Base-by-base conservation (phyloP, 2,329 filamentous ascomycete genomes). In the Diplodia mutila region DNA sequence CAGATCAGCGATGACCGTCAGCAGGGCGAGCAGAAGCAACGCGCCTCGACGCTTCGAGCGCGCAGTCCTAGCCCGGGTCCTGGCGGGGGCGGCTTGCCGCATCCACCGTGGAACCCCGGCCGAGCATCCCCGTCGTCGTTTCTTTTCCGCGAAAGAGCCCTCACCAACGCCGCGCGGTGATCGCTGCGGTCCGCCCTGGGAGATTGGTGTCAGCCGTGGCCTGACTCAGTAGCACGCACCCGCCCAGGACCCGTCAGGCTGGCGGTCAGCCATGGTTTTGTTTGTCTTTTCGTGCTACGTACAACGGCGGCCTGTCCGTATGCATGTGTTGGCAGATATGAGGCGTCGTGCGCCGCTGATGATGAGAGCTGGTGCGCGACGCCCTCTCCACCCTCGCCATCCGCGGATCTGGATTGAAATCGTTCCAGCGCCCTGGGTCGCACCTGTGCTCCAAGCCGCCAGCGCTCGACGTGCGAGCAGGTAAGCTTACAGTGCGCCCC, bases 1-100 rank as follows among this genome's bases (percentile, higher is more conserved):
- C 55, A 61, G 55, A 61, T 61, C 55, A 61, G 55, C 55, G 55
- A 61, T 61, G 55, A 48, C 46, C 46, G 55, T 61, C 55, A 61
- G 55, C 55, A 61, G 37, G 55, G 55, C 55, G 39, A 29, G 39
- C 55, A 61, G 55, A 61, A 48, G 55, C 37, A 48, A 59, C 34
- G 32, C 53, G 51, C 51, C 23, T 32, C 51, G 49, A 52, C 52
- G 49, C 25, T 52, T 52, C 21, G 49, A 54, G 52, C 52, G 18
- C 52, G 52, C 11, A 27, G 14, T 54, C 52, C 49, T 27, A 52
- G 49, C 42, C 42, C 21, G 49, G 49, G 49, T 18, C 49, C 21
- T 52, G 34, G 54, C 54, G 55, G 55, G 55, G 55, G 39, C 55
- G 55, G 55, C 55, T 61, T 39, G 55, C 18, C 39, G 55, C 55